phyloP scores from a whole-genome alignment of 2,329 filamentous ascomycete species.

The Hypomyces perniciosus region DNA sequence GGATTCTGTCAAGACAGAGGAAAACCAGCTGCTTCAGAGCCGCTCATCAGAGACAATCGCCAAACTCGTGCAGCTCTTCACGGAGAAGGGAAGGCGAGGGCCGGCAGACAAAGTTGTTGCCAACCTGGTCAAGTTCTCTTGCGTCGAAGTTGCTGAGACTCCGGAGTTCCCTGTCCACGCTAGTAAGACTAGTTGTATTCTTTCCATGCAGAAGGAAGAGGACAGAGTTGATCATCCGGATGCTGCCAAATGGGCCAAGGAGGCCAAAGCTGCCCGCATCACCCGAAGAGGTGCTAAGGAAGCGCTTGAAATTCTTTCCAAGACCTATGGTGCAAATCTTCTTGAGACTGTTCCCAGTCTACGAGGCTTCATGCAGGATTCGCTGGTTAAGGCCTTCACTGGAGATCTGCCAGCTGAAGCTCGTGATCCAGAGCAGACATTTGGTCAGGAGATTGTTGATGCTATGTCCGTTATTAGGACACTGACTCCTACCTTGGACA shows the following conservation, averaged over 20 bases:
- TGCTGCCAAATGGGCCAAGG: slow-evolving; percentile 80
- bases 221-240: slow-evolving; percentile 90
- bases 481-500: slow-evolving; percentile 81
- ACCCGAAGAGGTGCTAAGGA: slow-evolving; percentile 91
- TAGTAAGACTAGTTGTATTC: slow-evolving; percentile 67
- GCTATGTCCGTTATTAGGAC: slow-evolving; percentile 88
- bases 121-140: slow-evolving; percentile 95
- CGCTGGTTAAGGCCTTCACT: slow-evolving; percentile 68
- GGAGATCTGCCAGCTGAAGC: slow-evolving; percentile 67
- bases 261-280: slow-evolving; percentile 82
- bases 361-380: slow-evolving; percentile 71
- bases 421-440: slow-evolving; percentile 62
- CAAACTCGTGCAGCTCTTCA: slow-evolving; percentile 78
- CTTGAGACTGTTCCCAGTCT: slow-evolving; percentile 83
- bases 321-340: slow-evolving; percentile 69
- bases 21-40: slow-evolving; percentile 80
- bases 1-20: slow-evolving; percentile 95
- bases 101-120: slow-evolving; percentile 94
- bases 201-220: slow-evolving; percentile 96
- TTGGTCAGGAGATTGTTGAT: slow-evolving; percentile 91
- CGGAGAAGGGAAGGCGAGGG: slow-evolving; percentile 68
- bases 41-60: slow-evolving; percentile 83
- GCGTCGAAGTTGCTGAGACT: slow-evolving; percentile 94
- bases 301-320: slow-evolving; percentile 79
- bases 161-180: slow-evolving; percentile 88